Percentiles rank a stretch among this genome's conserved stretches.
Evolutionary conservation across 306 rosid species (phyloP).

Genomic region (Prunus salicina): DNA sequence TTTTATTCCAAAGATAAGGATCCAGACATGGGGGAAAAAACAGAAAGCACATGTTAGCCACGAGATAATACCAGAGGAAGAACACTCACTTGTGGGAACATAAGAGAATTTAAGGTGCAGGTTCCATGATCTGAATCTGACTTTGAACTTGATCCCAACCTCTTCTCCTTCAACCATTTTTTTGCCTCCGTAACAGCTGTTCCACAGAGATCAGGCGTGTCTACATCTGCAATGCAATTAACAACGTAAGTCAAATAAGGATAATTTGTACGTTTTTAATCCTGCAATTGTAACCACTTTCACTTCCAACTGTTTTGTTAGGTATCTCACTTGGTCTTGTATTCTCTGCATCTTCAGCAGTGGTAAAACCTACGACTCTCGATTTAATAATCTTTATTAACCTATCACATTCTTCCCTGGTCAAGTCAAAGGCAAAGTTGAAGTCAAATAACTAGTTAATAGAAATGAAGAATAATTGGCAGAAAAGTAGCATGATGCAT

Average conservation of each 20-base stretch:
- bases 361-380: slow-evolving; percentile 60
- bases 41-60: neutral
- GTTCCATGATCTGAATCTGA: slow-evolving; percentile 51
- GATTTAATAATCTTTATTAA: slow-evolving; percentile 68
- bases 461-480: slow-evolving; percentile 14
- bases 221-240: slow-evolving; percentile 36
- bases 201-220: slow-evolving; percentile 51
- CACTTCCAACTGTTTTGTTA: slow-evolving; percentile 33
- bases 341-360: slow-evolving; percentile 35
- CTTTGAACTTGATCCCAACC: slow-evolving; percentile 54
- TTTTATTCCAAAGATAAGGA: neutral
- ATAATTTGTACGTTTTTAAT: neutral
- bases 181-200: slow-evolving; percentile 84
- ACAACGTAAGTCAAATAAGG: slow-evolving; percentile 1
- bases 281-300: slow-evolving; percentile 24
- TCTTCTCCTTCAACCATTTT: slow-evolving; percentile 81
- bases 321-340: slow-evolving; percentile 44
- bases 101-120: slow-evolving; percentile 34
- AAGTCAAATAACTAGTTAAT: slow-evolving; percentile 13
- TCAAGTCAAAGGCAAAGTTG: slow-evolving; percentile 38
- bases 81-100: slow-evolving; percentile 49
- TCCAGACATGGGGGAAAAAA: neutral
- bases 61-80: slow-evolving; percentile 2
- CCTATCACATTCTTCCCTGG: slow-evolving; percentile 84
- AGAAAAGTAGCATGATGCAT: neutral